A percentile compares a stretch with the other conserved stretches of the same genome.
phyloP scores from a whole-genome alignment of 108 stramenopile species.

The Nannochloropsis oceanica region DNA sequence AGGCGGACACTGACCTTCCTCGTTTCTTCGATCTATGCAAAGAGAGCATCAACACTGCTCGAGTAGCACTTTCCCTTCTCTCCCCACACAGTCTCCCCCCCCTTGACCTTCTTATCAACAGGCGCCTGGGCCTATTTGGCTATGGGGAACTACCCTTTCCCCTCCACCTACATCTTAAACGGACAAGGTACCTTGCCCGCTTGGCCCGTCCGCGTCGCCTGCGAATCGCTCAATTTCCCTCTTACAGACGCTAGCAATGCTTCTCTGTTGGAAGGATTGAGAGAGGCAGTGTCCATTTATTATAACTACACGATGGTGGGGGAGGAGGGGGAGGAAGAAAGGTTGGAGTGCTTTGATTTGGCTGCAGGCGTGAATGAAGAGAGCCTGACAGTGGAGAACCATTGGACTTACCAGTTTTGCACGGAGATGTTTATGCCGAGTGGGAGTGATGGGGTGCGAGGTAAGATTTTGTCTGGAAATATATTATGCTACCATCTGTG shows the following conservation, averaged over 20 bases:
- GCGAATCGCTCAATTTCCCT: background rate
- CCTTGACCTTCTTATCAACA: background rate
- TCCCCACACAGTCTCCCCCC: background rate
- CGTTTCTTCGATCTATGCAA: background rate
- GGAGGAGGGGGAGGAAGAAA: background rate
- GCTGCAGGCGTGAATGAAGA: constrained; percentile 24
- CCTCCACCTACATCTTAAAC: constrained; percentile 29
- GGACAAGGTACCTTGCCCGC: constrained; percentile 14
- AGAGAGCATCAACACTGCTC: background rate
- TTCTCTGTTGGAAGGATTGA: constrained; percentile 1
- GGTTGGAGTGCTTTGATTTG: constrained; percentile 6
- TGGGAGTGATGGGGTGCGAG: constrained; percentile 17
- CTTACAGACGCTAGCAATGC: background rate
- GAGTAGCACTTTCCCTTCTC: background rate
- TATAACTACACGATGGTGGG: constrained; percentile 10
- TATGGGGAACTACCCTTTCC: constrained; percentile 42
- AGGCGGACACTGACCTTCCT: background rate
- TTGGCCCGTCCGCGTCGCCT: constrained; percentile 25
- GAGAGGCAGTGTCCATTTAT: constrained; percentile 7
- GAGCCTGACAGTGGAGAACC: constrained; percentile 5
- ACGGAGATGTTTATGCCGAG: constrained; percentile 42
- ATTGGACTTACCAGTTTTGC: constrained; percentile 26
- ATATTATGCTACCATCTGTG: too few species aligned
- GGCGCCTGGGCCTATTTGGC: constrained; percentile 29
- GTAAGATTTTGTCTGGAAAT: background rate